phyloP scores from a whole-genome alignment of 768 basidiomycete genomes.

The Mrakia hoshinonis region DNA sequence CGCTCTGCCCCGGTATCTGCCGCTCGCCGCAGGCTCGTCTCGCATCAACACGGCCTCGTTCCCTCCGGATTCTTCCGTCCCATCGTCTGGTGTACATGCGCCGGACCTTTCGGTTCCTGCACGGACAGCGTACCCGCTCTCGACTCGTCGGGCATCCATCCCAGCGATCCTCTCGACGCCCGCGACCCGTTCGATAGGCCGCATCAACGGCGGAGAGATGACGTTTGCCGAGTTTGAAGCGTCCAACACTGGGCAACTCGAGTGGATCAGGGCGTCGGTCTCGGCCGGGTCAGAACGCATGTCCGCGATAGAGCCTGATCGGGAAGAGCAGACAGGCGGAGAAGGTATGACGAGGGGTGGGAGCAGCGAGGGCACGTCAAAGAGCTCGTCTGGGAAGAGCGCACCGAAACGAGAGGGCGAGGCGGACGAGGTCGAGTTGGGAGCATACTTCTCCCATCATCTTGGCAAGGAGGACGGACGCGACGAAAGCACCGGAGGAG shows the following conservation, averaged over 20 bases:
- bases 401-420: not conserved
- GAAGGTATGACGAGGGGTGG: not conserved
- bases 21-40: not conserved
- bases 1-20: not conserved
- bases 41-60: not conserved
- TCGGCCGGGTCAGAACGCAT: not conserved
- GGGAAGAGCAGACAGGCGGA: not conserved
- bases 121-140: not conserved
- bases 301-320: not conserved
- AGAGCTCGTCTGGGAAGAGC: not conserved
- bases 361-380: not conserved
- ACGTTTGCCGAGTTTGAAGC: constrained; percentile 24
- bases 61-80: not conserved
- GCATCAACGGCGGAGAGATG: constrained; percentile 3
- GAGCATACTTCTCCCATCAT: not conserved
- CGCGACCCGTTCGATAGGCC: not conserved
- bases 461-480: not conserved
- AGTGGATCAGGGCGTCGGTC: not conserved
- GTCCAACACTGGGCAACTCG: not conserved
- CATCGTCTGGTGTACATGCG: not conserved
- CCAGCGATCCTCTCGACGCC: not conserved
- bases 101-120: not conserved
- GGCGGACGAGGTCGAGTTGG: not conserved
- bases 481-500: not conserved
- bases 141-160: not conserved